Base-by-base conservation (phyloP, 768 basidiomycete genomes). In the Tubosaeta sp. region DNA sequence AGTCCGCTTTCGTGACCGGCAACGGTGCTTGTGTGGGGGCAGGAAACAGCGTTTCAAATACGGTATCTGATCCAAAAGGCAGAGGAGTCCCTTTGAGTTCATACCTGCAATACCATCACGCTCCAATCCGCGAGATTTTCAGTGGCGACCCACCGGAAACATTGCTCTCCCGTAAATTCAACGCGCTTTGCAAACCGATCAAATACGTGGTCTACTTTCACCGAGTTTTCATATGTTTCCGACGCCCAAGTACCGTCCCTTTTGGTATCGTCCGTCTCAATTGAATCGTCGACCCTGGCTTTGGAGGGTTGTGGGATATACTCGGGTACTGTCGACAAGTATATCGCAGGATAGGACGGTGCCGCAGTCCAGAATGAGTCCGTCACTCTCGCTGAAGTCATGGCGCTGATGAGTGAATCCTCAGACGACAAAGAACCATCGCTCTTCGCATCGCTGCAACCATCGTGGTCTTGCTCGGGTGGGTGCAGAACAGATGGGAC, bases 31-130 rank as follows among this genome's bases (percentile, higher is more conserved):
- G 62, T 3, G 75, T 68, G 1, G 83, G 79, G 0, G 67, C 63
- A 9, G 88, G 84, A 71, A 94, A 97, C n/a, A 97, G 76, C 17
- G 70, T 65, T 46, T 85, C 73, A 70, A 86, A 93, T 8, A 86
- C 75, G 3, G 73, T 70, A 59, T 94, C 94, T 14, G 83, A 82
- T n/a, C 87, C 79, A 69, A 88, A 98, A 10, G 92, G 89, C 4
- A 97, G 74, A 2, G 95, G 95, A 1, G 73, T 79, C 22, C 93
- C 90, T 31, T 80, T 79, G n/a, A 94, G 75, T 43, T 97, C 93
- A 64, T 98, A 98, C 48, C 92, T 94, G 61, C 26, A 47, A 50
- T 39, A 44, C 6, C 42, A 46, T 37, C 32, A 54, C 38, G 4
- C 13, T 49, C 29, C 14, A 54, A 31, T 41, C 17, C 8, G 26